A percentile compares a stretch with the other conserved stretches of the same genome.
These are phyloP conservation scores for Lycium ferocissimum DNA, from an alignment of 257 asterid genomes.

Conservation along the genomic window DNA sequence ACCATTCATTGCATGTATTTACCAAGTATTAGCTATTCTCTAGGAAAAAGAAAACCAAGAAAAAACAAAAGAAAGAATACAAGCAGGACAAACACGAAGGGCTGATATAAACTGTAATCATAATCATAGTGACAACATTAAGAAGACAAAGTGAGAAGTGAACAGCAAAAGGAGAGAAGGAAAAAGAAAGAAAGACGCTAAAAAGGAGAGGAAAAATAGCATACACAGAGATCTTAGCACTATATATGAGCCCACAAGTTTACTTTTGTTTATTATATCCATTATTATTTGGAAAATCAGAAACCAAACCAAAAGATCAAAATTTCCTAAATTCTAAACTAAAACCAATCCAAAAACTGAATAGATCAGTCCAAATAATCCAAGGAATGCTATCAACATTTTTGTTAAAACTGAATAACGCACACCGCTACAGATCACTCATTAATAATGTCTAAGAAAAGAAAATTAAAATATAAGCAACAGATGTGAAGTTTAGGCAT, in stretches of 20 bases:
- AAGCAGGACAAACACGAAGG: neutral
- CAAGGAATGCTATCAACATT: neutral
- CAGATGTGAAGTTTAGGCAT: neutral
- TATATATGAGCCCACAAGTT: neutral
- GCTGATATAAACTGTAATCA: neutral
- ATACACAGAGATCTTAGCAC: neutral
- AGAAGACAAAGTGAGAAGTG: neutral
- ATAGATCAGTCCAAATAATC: neutral
- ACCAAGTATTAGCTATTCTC: neutral
- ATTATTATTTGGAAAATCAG: neutral
- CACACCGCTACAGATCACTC: neutral
- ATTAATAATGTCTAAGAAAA: constrained; percentile 2
- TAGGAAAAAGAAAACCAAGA: neutral
- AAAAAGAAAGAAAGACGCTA: neutral
- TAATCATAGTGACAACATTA: neutral
- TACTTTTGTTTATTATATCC: neutral
- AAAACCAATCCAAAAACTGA: neutral
- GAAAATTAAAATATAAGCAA: neutral
- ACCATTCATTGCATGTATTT: neutral
- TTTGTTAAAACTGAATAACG: neutral
- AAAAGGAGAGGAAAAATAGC: neutral
- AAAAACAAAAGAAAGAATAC: neutral
- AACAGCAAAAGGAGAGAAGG: constrained; percentile 8
- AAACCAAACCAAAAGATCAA: neutral
- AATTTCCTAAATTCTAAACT: neutral